Conservation (phyloP, 768 basidiomycete genomes). For the Termitomyces sp. region DNA sequence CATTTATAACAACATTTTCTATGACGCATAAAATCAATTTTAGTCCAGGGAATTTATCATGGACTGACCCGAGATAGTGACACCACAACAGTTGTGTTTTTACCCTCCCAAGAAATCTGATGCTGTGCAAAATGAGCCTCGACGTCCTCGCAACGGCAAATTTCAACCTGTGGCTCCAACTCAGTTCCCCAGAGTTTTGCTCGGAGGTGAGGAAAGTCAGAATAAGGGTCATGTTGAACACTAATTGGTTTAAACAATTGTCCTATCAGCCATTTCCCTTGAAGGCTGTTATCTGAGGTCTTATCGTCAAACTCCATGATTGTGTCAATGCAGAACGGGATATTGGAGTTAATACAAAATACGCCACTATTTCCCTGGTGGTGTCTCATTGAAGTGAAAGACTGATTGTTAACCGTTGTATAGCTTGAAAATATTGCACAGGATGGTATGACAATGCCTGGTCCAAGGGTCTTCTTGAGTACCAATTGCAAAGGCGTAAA, state of each 20-base stretch:
- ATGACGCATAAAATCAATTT: neutral
- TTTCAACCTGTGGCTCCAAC: neutral
- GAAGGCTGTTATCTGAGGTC: neutral
- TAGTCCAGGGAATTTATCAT: neutral
- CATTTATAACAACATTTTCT: neutral
- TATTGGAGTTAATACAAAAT: neutral
- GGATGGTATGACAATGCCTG: neutral
- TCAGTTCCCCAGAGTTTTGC: neutral
- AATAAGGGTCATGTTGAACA: neutral
- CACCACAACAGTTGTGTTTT: neutral
- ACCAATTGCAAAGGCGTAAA: neutral
- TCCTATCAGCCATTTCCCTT: neutral
- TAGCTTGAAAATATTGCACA: neutral
- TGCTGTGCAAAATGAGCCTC: neutral
- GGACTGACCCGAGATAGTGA: neutral
- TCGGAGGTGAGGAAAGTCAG: neutral
- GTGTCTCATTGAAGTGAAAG: neutral
- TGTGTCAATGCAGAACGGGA: neutral
- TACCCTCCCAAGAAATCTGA: neutral
- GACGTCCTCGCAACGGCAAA: neutral
- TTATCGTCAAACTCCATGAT: neutral
- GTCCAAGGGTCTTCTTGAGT: neutral
- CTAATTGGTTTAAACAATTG: neutral
- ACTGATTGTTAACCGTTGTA: neutral
- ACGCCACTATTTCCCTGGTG: neutral